Evolutionary conservation across 2,329 filamentous ascomycete genomes (phyloP), one percentile per base, ranked within the genome.

Genomic region (Beauveria asiatica): DNA sequence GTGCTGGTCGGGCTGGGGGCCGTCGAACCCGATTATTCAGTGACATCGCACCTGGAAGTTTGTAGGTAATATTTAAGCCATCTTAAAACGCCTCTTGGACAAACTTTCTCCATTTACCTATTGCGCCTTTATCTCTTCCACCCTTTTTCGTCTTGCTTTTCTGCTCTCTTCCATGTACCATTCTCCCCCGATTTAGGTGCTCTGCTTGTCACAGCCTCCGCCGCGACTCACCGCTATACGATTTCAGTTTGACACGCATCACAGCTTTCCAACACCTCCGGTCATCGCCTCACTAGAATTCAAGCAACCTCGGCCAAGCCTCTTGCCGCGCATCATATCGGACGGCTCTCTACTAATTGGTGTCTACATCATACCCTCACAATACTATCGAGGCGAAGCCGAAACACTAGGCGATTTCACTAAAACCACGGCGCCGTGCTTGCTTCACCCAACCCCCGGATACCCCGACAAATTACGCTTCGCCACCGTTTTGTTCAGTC

Each of bases 401-500:
- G 3, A 25, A 5, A 5, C 23, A 11, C 21, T 11, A 51, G n/a
- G 37, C 56, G 25, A 51, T 3, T 11, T 21, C 48, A 27, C n/a
- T 19, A 33, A 23, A 23, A 3, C 30, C 11, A 27, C 41, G 10
- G 19, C 50, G 44, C 57, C 57, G 30, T 39, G 33, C 19, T 53
- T n/a, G 48, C 39, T 59, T 39, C 17, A 27, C 27, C 33, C 33
- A 44, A n/a, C 21, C 25, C 11, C 33, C 33, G 10, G 5, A 39
- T 23, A 46, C 39, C 23, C 33, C 5, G 8, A 37, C 27, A 44
- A 39, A 25, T 25, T 39, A 21, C n/a, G 1, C 6, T 30, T 58
- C 45, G 50, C 60, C 55, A 55, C 56, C 30, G 5, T 30, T 25
- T 6, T 21, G 27, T 9, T 70, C 78, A 83, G 56, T 63, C 74